Evolutionary conservation across 1,139 yeast species (phyloP).

Genomic region (Kluyveromyces sp.): DNA sequence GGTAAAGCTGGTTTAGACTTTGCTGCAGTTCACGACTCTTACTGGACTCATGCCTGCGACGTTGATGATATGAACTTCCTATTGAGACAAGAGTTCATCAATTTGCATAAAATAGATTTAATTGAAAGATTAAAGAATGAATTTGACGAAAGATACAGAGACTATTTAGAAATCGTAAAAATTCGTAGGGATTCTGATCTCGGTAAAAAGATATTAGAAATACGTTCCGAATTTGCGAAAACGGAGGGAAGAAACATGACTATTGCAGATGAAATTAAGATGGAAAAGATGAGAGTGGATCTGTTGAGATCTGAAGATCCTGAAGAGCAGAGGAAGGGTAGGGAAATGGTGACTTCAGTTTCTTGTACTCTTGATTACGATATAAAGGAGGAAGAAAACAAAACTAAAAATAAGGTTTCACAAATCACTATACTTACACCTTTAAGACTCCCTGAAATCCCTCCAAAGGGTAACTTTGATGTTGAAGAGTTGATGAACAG

Average conservation of each 20-base stretch:
- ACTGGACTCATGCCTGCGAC: constrained; percentile 95
- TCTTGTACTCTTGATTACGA: constrained; percentile 45
- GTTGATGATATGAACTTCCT: constrained; percentile 64
- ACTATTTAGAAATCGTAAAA: constrained; percentile 53
- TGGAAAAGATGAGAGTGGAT: constrained; percentile 59
- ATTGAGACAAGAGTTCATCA: constrained; percentile 73
- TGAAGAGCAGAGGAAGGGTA: constrained; percentile 43
- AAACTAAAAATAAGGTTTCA: constrained; percentile 10
- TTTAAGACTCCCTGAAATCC: constrained; percentile 63
- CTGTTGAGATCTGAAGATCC: constrained; percentile 49
- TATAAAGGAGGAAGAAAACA: constrained; percentile 25
- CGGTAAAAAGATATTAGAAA: constrained; percentile 44
- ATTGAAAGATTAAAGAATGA: constrained; percentile 66
- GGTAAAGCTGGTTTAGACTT: constrained; percentile 61
- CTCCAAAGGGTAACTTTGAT: constrained; percentile 78
- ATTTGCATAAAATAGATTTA: constrained; percentile 66
- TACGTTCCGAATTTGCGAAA: constrained; percentile 43
- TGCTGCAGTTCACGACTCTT: constrained; percentile 97
- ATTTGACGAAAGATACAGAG: constrained; percentile 71
- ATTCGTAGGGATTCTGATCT: constrained; percentile 47
- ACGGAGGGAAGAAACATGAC: constrained; percentile 53
- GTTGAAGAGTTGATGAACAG: constrained; percentile 66
- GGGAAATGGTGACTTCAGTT: constrained; percentile 63
- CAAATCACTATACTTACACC: constrained; percentile 44
- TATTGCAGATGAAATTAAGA: constrained; percentile 61